Percentiles rank a stretch among this genome's conserved stretches.
Evolutionary conservation across 2,329 filamentous ascomycete species (phyloP).

Genomic region (Triangularia verruculosa): DNA sequence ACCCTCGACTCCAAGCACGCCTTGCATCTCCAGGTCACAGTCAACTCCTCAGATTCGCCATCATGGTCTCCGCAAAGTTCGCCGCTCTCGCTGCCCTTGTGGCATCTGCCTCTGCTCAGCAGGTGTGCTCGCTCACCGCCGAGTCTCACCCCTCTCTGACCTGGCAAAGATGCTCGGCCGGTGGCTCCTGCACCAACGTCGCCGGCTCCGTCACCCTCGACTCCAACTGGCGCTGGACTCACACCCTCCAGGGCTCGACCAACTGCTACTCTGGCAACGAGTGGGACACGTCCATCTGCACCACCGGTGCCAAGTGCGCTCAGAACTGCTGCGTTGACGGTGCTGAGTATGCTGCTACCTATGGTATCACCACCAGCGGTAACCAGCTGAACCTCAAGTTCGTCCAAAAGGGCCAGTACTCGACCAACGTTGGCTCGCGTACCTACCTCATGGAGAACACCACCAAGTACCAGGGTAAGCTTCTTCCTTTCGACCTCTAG

Average conservation of each 20-base stretch:
- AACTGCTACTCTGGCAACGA: conserved; percentile 58
- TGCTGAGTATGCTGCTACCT: conserved; percentile 50
- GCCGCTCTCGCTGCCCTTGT: conserved; percentile 40
- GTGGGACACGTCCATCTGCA: conserved; percentile 44
- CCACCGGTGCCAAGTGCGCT: conserved; percentile 43
- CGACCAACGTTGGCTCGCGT: conserved; percentile 52
- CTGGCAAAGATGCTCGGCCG: conserved; percentile 52
- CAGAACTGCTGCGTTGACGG: conserved; percentile 52
- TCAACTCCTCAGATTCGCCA: conserved; percentile 16
- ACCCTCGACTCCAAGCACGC: conserved; percentile 24
- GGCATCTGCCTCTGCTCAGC: conserved; percentile 46
- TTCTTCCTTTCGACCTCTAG: background rate
- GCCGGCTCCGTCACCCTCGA: conserved; percentile 54
- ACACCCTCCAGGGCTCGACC: conserved; percentile 42
- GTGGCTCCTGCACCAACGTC: conserved; percentile 49
- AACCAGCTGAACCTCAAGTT: conserved; percentile 54
- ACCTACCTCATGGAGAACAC: conserved; percentile 63
- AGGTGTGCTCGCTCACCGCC: conserved; percentile 45
- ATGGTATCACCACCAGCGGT: conserved; percentile 52
- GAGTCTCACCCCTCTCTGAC: conserved; percentile 53
- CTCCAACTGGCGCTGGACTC: conserved; percentile 61
- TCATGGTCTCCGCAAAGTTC: conserved; percentile 33
- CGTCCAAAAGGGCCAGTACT: conserved; percentile 49
- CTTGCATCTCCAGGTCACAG: conserved; percentile 12
- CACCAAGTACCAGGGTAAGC: conserved; percentile 54